Percentiles rank a stretch among this genome's conserved stretches.
Evolutionary conservation across 495 filamentous ascomycete genomes (phyloP).

Genomic region (Penicillium psychrofluorescens): DNA sequence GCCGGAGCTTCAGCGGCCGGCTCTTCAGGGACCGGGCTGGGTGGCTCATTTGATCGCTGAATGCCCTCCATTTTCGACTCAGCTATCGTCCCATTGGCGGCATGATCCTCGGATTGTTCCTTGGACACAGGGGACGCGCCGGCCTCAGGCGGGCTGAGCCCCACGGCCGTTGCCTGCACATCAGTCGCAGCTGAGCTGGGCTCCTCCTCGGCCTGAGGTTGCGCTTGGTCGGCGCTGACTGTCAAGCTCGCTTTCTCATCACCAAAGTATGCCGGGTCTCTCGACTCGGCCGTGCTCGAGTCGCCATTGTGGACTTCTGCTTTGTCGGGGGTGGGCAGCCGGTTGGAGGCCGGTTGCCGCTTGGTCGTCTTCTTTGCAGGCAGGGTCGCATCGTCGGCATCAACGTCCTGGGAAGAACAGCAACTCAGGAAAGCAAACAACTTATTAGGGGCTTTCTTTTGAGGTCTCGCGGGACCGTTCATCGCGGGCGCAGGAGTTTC

Average conservation of each 20-base stretch:
- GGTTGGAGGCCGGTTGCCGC: conserved; percentile 45
- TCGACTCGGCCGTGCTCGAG: conserved; percentile 50
- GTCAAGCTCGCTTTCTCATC: conserved; percentile 45
- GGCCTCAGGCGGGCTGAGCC: conserved; percentile 8
- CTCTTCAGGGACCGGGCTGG: conserved; percentile 2
- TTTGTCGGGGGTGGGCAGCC: conserved; percentile 48
- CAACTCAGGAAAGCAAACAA: conserved; percentile 73
- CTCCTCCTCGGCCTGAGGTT: conserved; percentile 27
- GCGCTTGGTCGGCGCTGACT: conserved; percentile 26
- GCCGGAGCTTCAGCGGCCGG: conserved; percentile 5
- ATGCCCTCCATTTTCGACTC: conserved; percentile 8
- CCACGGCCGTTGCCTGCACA: conserved; percentile 16
- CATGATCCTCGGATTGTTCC: conserved; percentile 2
- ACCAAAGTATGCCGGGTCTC: conserved; percentile 35
- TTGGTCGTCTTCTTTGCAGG: conserved; percentile 61
- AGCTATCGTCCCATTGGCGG: conserved; percentile 5
- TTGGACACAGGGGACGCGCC: not conserved
- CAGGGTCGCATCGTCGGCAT: conserved; percentile 50
- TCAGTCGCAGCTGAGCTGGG: conserved; percentile 14
- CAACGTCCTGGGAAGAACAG: conserved; percentile 63
- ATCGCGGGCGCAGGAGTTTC: conserved; percentile 19
- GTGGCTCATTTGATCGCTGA: conserved; percentile 5
- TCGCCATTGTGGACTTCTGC: conserved; percentile 40
- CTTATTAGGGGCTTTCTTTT: conserved; percentile 43
- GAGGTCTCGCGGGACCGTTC: conserved; percentile 39